These are phyloP conservation scores for Ophiostoma pallidulum DNA, from an alignment of 2,329 filamentous ascomycete species.

Conservation along the genomic window DNA sequence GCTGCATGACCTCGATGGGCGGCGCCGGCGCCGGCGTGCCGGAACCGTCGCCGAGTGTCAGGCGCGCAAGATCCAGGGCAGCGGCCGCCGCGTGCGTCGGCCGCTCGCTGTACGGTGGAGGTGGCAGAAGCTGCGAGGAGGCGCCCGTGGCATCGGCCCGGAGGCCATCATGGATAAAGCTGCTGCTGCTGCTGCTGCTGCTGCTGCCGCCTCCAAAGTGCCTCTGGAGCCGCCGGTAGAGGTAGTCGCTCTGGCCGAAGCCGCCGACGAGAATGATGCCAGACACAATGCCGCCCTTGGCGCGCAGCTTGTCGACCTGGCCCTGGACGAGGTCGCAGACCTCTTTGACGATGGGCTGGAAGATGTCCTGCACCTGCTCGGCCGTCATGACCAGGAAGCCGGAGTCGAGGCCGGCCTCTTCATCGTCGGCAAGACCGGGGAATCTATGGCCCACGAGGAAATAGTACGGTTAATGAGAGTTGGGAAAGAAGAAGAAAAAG, in stretches of 20 bases:
- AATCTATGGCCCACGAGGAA: constrained; percentile 40
- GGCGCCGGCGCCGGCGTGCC: constrained; percentile 15
- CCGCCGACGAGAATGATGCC: constrained; percentile 77
- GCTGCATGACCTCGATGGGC: constrained; percentile 71
- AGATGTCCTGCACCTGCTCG: constrained; percentile 61
- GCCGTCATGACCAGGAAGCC: constrained; percentile 67
- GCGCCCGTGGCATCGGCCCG: too few relatives aligned
- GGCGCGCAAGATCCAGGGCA: not conserved
- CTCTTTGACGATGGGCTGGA: constrained; percentile 64
- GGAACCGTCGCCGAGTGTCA: not conserved
- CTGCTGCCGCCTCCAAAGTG: constrained; percentile 43
- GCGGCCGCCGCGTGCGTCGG: constrained; percentile 50
- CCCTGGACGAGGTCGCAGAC: constrained; percentile 59
- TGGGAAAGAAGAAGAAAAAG: not conserved
- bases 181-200: too few relatives aligned
- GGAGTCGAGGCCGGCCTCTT: constrained; percentile 63
- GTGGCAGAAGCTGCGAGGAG: constrained; percentile 29
- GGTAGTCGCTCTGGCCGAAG: constrained; percentile 70
- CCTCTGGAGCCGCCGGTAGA: constrained; percentile 60
- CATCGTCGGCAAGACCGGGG: constrained; percentile 65
- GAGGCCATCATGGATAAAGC: too few relatives aligned
- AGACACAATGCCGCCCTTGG: constrained; percentile 52
- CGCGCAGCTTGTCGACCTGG: constrained; percentile 54
- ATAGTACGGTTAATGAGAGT: too few relatives aligned
- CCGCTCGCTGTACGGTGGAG: constrained; percentile 56